Base-by-base conservation (phyloP, 2,329 filamentous ascomycete species). In the Aureobasidium sp. region DNA sequence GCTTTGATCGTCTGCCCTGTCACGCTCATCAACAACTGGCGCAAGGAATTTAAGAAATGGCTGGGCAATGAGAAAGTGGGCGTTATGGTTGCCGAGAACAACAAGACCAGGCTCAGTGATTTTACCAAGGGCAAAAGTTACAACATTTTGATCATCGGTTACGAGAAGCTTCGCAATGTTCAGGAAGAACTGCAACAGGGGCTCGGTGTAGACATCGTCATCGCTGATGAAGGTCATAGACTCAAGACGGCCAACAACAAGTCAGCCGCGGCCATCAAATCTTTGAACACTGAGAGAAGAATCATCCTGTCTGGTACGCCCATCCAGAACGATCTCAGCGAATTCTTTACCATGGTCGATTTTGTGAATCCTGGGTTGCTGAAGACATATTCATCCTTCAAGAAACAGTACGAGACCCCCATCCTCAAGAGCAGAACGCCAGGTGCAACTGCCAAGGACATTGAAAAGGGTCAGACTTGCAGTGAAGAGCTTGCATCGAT, bases 1-100 rank as follows among this genome's bases (percentile, higher is more conserved):
- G 87, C 86, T 0, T 74, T 90, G 51, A 86, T 90, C 63, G 86
- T 90, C 2, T 90, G 87, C 66, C 87, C 87, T 0, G 87, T 88
- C 5, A 87, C 86, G 1, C 73, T 90, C 10, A 88, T 89, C 64
- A 82, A 83, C 63, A 90, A 90, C 65, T 90, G 87, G 87, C 81
- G 83, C 61, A 85, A 85, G 65, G 87, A 90, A 69, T 88, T 90
- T 65, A 80, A 81, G 62, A 90, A 89, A 68, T 90, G 87, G 87
- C 78, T 90, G 1, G 87, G 87, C 0, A 86, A 83, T 65, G 86
- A 89, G 66, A 78, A 85, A 27, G 81, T 90, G 61, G 87, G 87
- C 5, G 85, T 90, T 1, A 85, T 88, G 66, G 82, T 89, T 13
- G 82, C 81, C 25, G 80, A 82, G 63, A 84, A 85, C 64, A 80